Conservation (phyloP, 768 basidiomycete species). For the Albatrellus ellisii region DNA sequence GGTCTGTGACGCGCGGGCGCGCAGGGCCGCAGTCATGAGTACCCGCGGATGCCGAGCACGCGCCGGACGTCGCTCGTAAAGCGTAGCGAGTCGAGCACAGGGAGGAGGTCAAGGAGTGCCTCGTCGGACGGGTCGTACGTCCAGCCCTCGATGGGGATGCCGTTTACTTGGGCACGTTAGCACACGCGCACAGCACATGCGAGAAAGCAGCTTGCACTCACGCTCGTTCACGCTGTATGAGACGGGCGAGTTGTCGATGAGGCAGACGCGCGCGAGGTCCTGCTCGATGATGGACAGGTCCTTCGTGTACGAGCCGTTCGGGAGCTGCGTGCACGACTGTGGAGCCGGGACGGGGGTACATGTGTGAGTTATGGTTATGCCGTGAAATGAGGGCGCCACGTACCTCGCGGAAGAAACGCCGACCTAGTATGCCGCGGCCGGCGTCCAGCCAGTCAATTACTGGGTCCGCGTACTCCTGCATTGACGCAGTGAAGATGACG, state of each 20-base stretch:
- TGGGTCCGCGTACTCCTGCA: slow-evolving; percentile 99
- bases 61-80: slow-evolving; percentile 94
- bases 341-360: background rate
- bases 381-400: slow-evolving; percentile 19
- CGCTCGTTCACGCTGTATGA: slow-evolving; percentile 91
- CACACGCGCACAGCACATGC: slow-evolving; percentile 1
- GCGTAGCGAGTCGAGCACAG: slow-evolving; percentile 88
- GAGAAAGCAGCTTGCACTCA: slow-evolving; percentile 22
- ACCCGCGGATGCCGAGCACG: slow-evolving; percentile 66
- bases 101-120: slow-evolving; percentile 88
- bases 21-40: slow-evolving; percentile 21
- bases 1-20: background rate
- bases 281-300: slow-evolving; percentile 78
- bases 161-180: slow-evolving; percentile 55
- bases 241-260: slow-evolving; percentile 92
- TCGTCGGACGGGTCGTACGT: slow-evolving; percentile 95
- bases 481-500: slow-evolving; percentile 96
- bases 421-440: slow-evolving; percentile 79
- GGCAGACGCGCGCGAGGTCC: slow-evolving; percentile 86
- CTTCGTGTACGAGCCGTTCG: slow-evolving; percentile 92
- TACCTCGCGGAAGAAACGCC: slow-evolving; percentile 87
- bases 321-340: slow-evolving; percentile 85
- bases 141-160: slow-evolving; percentile 99
- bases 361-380: background rate
- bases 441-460: slow-evolving; percentile 99